phyloP scores from a whole-genome alignment of 2,329 filamentous ascomycete species.

The Cryphonectria nitschkei region DNA sequence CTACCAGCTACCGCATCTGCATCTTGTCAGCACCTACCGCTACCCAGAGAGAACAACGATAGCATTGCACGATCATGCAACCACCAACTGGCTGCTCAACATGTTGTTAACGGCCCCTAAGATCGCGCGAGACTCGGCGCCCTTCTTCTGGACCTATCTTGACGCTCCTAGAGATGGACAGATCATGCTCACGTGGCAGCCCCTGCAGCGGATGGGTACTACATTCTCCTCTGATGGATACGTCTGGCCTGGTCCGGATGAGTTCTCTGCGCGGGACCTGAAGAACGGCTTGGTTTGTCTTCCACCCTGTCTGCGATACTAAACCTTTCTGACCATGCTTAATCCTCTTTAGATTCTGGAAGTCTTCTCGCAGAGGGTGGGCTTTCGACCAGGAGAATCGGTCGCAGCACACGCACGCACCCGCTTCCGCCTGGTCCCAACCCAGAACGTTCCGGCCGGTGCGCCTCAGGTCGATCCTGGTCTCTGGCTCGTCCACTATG shows the following conservation, averaged over 20 bases:
- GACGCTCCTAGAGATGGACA: slow-evolving; percentile 80
- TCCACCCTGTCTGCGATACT: not conserved
- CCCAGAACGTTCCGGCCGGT: slow-evolving; percentile 68
- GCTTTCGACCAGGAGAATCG: slow-evolving; percentile 77
- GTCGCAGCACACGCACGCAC: slow-evolving; percentile 77
- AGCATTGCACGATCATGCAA: slow-evolving; percentile 65
- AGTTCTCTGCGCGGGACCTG: slow-evolving; percentile 73
- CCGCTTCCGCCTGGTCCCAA: slow-evolving; percentile 79
- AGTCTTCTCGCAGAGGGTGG: slow-evolving; percentile 80
- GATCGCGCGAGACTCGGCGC: slow-evolving; percentile 79
- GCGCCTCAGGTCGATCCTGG: slow-evolving; percentile 75
- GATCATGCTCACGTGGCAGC: slow-evolving; percentile 87
- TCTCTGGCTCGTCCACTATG: slow-evolving; percentile 91
- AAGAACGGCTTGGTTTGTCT: slow-evolving; percentile 60
- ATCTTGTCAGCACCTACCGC: slow-evolving; percentile 81
- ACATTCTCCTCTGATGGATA: slow-evolving; percentile 91
- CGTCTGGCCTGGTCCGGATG: slow-evolving; percentile 84
- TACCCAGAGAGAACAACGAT: slow-evolving; percentile 76
- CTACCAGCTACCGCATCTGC: slow-evolving; percentile 79
- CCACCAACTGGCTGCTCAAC: slow-evolving; percentile 72
- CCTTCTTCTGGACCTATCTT: slow-evolving; percentile 94
- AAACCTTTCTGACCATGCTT: slow-evolving; percentile 7
- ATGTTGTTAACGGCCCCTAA: slow-evolving; percentile 71
- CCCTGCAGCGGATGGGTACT: slow-evolving; percentile 68
- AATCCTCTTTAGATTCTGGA: slow-evolving; percentile 74